Evolutionary conservation across 139 green algal genomes (phyloP).

Genomic region (Closterium sp.): DNA sequence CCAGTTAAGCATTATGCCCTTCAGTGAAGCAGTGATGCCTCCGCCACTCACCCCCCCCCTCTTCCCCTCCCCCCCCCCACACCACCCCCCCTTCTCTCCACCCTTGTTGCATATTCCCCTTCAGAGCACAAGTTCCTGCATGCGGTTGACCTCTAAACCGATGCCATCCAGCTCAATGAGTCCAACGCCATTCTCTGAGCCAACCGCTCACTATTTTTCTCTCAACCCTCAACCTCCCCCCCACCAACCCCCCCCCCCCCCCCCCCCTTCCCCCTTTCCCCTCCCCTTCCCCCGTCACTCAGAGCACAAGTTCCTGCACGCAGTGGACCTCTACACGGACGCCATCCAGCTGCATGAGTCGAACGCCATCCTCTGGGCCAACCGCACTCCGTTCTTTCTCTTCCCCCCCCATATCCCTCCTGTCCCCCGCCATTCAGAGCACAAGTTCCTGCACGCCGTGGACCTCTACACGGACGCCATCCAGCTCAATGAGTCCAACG

Average conservation of each 20-base stretch:
- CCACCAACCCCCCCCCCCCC: too few species aligned
- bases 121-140: too few species aligned
- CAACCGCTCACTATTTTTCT: neutral
- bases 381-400: neutral
- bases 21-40: too few species aligned
- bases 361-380: constrained; percentile 64
- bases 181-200: constrained; percentile 64
- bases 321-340: constrained; percentile 78
- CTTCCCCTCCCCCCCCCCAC: too few species aligned
- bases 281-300: neutral
- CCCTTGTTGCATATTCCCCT: too few species aligned
- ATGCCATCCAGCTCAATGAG: too few species aligned
- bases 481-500: constrained; percentile 66
- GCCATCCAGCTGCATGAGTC: constrained; percentile 74
- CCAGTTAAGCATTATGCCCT: too few species aligned
- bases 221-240: too few species aligned
- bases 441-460: constrained; percentile 76
- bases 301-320: constrained; percentile 68
- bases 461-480: constrained; percentile 83
- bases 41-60: too few species aligned
- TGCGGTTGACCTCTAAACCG: too few species aligned
- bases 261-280: too few species aligned
- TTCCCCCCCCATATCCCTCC: neutral
- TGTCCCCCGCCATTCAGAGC: constrained; percentile 21
- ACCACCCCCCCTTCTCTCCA: too few species aligned